Evolutionary conservation across 2,329 filamentous ascomycete species (phyloP).

Genomic region (Calcarisporium arbuscula): DNA sequence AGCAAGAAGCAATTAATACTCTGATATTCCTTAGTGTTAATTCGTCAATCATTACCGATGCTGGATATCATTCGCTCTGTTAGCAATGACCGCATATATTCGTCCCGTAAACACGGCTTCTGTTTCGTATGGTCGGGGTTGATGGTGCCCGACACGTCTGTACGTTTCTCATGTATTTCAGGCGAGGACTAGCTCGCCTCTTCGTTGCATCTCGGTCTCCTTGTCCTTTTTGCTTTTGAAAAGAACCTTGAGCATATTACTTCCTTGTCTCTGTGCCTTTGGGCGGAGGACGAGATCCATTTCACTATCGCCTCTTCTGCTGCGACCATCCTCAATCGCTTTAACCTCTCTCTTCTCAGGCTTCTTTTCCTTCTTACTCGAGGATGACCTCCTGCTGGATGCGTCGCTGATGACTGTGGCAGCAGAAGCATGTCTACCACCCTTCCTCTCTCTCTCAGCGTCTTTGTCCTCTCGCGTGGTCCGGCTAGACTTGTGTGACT

Average conservation of each 20-base stretch:
- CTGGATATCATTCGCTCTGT: no score
- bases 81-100: no score
- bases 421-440: no score
- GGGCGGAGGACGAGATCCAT: constrained; percentile 37
- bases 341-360: constrained; percentile 24
- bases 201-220: constrained; percentile 31
- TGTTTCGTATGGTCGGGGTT: no score
- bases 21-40: no score
- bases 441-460: constrained; percentile 12
- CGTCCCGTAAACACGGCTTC: no score
- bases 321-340: constrained; percentile 29
- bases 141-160: no score
- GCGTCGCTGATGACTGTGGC: constrained; percentile 27
- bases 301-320: constrained; percentile 27
- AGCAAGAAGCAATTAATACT: no score
- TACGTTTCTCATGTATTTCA: no score
- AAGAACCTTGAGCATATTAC: constrained; percentile 51
- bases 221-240: constrained; percentile 51
- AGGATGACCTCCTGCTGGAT: constrained; percentile 20
- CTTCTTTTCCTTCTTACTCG: constrained; percentile 21
- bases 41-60: no score
- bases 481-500: constrained; percentile 19
- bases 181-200: constrained; percentile 23
- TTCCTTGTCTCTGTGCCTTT: constrained; percentile 39
- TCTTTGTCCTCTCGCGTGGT: constrained; percentile 8